phyloP scores from a whole-genome alignment of 2,329 filamentous ascomycete species.

The Aspergillus aculeatus region DNA sequence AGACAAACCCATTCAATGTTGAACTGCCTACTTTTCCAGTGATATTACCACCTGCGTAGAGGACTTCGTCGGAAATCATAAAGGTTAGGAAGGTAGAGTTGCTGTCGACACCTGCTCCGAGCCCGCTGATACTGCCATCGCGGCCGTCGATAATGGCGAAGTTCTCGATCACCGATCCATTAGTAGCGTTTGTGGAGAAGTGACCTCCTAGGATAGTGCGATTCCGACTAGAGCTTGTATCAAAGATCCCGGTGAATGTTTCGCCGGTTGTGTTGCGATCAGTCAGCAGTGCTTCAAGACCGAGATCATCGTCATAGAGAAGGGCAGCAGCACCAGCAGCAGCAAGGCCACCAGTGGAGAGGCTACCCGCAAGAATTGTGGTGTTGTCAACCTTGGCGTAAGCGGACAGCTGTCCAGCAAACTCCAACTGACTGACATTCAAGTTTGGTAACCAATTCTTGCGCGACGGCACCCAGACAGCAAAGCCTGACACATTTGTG shows the following conservation, averaged over 20 bases:
- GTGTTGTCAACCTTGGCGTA: slow-evolving; percentile 59
- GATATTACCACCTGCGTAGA: slow-evolving; percentile 81
- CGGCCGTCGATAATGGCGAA: slow-evolving; percentile 77
- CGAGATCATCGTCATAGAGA: slow-evolving; percentile 38
- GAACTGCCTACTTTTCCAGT: slow-evolving; percentile 65
- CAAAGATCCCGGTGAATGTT: slow-evolving; percentile 75
- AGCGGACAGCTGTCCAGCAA: slow-evolving; percentile 72
- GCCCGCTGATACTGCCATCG: slow-evolving; percentile 67
- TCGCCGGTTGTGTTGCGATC: slow-evolving; percentile 35
- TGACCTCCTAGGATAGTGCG: slow-evolving; percentile 85
- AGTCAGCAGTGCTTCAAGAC: slow-evolving; percentile 47
- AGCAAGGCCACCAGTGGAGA: slow-evolving; percentile 71
- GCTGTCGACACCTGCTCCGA: slow-evolving; percentile 61
- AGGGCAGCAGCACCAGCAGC: slow-evolving; percentile 72
- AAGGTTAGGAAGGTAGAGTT: slow-evolving; percentile 76
- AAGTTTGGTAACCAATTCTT: slow-evolving; percentile 87
- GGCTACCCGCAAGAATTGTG: slow-evolving; percentile 76
- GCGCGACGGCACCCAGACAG: slow-evolving; percentile 84
- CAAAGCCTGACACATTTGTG: slow-evolving; percentile 70
- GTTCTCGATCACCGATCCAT: slow-evolving; percentile 74
- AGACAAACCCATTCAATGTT: slow-evolving; percentile 69
- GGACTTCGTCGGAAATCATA: slow-evolving; percentile 62
- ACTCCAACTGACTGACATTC: slow-evolving; percentile 60
- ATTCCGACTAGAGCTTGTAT: slow-evolving; percentile 68
- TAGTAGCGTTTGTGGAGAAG: slow-evolving; percentile 68